Percentiles rank a stretch among this genome's conserved stretches.
Evolutionary conservation across 176 grass and related monocot genomes (phyloP).

Genomic region (Musa schizocarpa): DNA sequence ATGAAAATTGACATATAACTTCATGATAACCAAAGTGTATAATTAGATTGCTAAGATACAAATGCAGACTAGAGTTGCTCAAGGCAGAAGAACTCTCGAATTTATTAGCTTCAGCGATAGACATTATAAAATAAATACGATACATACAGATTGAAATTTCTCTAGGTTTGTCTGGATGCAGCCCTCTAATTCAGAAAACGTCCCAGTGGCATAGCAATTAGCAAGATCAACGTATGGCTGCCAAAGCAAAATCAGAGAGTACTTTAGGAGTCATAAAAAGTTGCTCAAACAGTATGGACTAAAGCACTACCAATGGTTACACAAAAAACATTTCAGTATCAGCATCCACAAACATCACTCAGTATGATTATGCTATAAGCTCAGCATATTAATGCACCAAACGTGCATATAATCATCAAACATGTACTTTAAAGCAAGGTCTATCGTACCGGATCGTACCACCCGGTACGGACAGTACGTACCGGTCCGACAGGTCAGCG

Average conservation of each 20-base stretch:
- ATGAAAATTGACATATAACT: background rate
- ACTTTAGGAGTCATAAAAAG: background rate
- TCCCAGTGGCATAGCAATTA: conserved; percentile 51
- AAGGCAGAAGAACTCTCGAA: background rate
- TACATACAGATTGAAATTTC: conserved; percentile 68
- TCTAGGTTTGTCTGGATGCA: conserved; percentile 58
- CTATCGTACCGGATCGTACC: no score
- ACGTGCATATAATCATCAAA: background rate
- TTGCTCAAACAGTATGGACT: background rate
- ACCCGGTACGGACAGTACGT: no score
- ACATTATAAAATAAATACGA: conserved; percentile 11
- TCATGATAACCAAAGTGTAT: background rate
- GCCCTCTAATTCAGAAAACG: conserved; percentile 48
- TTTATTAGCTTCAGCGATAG: background rate
- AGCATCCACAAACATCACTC: background rate
- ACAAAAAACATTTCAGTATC: conserved; percentile 20
- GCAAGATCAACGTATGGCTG: conserved; percentile 67
- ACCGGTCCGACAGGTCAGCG: no score
- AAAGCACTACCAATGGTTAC: no score
- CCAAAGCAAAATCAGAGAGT: background rate
- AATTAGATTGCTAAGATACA: background rate
- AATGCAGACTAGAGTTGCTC: background rate
- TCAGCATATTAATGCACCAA: background rate
- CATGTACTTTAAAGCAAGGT: background rate
- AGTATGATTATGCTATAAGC: background rate